Evolutionary conservation across 1,139 yeast genomes (phyloP).

Genomic region (Candida albicans): DNA sequence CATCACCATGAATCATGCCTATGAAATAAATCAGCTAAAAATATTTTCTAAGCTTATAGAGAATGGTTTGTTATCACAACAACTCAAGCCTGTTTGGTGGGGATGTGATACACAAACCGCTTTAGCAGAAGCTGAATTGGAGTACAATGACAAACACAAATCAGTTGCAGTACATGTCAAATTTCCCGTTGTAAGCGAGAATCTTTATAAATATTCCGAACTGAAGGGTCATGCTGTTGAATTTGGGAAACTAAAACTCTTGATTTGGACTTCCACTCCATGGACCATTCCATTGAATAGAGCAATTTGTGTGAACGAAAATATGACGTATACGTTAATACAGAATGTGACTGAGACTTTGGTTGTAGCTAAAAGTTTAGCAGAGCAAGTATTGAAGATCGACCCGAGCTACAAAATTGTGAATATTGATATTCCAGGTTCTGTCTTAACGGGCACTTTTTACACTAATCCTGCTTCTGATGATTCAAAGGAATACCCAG

Average conservation of each 20-base stretch:
- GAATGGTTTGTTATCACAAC: constrained; percentile 72
- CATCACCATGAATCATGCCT: constrained; percentile 66
- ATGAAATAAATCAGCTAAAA: constrained; percentile 71
- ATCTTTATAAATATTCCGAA: constrained; percentile 7
- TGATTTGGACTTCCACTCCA: constrained; percentile 98
- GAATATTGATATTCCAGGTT: constrained; percentile 37
- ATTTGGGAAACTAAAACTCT: constrained; percentile 20
- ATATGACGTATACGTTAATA: constrained; percentile 57
- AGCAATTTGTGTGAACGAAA: constrained; percentile 73
- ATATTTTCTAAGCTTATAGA: constrained; percentile 68
- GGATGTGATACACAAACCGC: constrained; percentile 94
- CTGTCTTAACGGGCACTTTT: constrained; percentile 35
- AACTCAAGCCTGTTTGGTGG: constrained; percentile 96
- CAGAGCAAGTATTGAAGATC: constrained; percentile 25
- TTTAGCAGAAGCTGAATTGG: constrained; percentile 93
- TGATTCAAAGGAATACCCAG: constrained; percentile 45
- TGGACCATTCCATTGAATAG: constrained; percentile 93
- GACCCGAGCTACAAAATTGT: constrained; percentile 36
- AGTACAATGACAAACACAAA: constrained; percentile 70
- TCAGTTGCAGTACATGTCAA: constrained; percentile 73
- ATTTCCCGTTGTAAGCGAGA: constrained; percentile 49
- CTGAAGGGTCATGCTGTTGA: constrained; percentile 5
- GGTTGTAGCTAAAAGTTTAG: constrained; percentile 51
- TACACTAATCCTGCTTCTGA: constrained; percentile 63
- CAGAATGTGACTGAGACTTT: constrained; percentile 39